Base-by-base conservation (phyloP, 768 basidiomycete genomes). In the Boletus vermiculosoides region DNA sequence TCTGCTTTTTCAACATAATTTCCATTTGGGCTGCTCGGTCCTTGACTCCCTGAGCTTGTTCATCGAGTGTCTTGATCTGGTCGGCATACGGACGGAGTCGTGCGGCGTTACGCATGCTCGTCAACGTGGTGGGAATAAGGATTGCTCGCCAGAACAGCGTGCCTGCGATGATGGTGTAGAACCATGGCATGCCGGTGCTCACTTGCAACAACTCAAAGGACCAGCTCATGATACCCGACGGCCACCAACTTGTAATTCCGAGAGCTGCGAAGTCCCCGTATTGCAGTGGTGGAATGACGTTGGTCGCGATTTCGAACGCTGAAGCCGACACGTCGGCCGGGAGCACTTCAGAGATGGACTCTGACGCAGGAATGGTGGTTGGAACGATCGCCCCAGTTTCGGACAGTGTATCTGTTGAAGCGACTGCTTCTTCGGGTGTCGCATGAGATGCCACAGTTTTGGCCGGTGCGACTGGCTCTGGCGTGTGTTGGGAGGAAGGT, bases 161-260 rank as follows among this genome's bases (percentile, higher is more conserved):
- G 30, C 85, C 83, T 5, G 73, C 75, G 44, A 92, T 72, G 71
- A 94, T 90, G 47, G 91, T 88, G 78, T 85, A 83, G 76, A 90
- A 90, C 92, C 93, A 94, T 0, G 88, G 86, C 57, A 93, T 72
- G 37, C 85, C 86, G 0, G 84, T 83, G 47, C 77, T 71, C 50
- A 92, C 85, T 60, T 92, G 83, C 52, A 91, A 70, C 47, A 83
- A 59, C 69, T 93, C 90, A 48, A 90, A 75, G 18, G 82, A 74
- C 80, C 81, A 84, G 42, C 81, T 78, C 20, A 84, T 74, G 34
- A 87, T 61, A 0, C 88, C 89, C 0, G 83, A 80, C 3, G 90
- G 90, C 46, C 80, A 89, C 82, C 84, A 89, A 18, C 76, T 68
- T 16, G 78, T 73, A 3, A 92, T 73, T 3, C 87, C 90, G 39